These are phyloP conservation scores for Flaveria sonorensis DNA, from an alignment of 129 eudicot species.

Conservation along the genomic window DNA sequence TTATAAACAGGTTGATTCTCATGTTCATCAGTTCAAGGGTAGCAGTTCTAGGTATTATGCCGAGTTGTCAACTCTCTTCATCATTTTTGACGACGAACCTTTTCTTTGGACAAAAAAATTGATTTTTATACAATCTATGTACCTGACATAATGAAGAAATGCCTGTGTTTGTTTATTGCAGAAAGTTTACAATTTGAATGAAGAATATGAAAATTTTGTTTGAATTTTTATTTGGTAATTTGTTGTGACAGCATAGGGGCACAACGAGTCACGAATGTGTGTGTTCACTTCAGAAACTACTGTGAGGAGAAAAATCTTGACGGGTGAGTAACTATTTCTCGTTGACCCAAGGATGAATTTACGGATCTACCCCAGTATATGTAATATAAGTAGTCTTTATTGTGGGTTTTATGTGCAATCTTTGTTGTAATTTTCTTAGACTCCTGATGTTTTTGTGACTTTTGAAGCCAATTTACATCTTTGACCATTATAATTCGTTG, in stretches of 20 bases:
- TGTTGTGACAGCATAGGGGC: conserved; percentile 68
- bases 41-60: conserved; percentile 70
- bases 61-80: too few relatives aligned
- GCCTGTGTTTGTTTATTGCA: background rate
- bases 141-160: background rate
- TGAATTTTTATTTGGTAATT: background rate
- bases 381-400: background rate
- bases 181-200: background rate
- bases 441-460: background rate
- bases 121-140: background rate
- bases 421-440: background rate
- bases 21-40: conserved; percentile 82
- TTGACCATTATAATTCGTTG: background rate
- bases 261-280: conserved; percentile 53
- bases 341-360: background rate
- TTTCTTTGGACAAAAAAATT: background rate
- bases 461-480: background rate
- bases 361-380: background rate
- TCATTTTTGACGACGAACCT: background rate
- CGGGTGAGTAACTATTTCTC: conserved; percentile 41
- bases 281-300: conserved; percentile 56
- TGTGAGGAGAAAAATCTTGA: conserved; percentile 62
- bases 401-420: background rate
- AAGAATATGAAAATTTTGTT: background rate
- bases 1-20: conserved; percentile 76